Conservation (phyloP, 2,329 filamentous ascomycete species). For the Fusarium sp. region DNA sequence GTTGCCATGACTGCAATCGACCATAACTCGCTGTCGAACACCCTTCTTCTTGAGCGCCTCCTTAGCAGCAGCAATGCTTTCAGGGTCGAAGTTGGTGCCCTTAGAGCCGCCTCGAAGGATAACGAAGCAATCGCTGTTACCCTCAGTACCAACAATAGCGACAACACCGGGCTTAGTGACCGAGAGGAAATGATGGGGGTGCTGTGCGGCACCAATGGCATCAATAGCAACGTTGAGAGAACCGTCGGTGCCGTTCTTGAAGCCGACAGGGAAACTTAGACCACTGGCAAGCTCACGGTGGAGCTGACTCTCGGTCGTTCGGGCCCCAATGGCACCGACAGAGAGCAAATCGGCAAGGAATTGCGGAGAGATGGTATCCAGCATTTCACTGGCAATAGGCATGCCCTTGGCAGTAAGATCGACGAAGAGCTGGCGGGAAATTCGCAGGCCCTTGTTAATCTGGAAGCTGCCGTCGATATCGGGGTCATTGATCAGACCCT, state of each 20-base stretch:
- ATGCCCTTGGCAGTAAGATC: slow-evolving; percentile 93
- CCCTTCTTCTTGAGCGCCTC: slow-evolving; percentile 80
- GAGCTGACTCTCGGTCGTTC: slow-evolving; percentile 95
- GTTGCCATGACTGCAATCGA: slow-evolving; percentile 98
- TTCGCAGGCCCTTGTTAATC: slow-evolving; percentile 95
- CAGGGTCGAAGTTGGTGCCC: slow-evolving; percentile 92
- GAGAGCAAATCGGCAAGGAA: slow-evolving; percentile 94
- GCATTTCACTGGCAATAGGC: slow-evolving; percentile 97
- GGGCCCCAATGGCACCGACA: slow-evolving; percentile 92
- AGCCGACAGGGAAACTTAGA: slow-evolving; percentile 95
- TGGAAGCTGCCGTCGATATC: slow-evolving; percentile 99
- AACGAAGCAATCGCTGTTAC: slow-evolving; percentile 97
- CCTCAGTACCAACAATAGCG: slow-evolving; percentile 92
- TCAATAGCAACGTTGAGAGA: slow-evolving; percentile 91
- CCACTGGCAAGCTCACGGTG: slow-evolving; percentile 95
- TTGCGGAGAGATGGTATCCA: slow-evolving; percentile 98
- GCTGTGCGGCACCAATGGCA: slow-evolving; percentile 90
- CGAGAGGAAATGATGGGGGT: slow-evolving; percentile 96
- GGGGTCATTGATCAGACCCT: slow-evolving; percentile 97
- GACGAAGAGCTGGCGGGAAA: slow-evolving; percentile 90
- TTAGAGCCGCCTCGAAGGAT: slow-evolving; percentile 93
- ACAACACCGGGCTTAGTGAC: slow-evolving; percentile 97
- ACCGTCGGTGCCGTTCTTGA: slow-evolving; percentile 99
- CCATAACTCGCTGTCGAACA: slow-evolving; percentile 85
- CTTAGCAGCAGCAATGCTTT: slow-evolving; percentile 87